Base-by-base conservation (phyloP, 371 early-diverging fungal species). In the Mucor sp. region DNA sequence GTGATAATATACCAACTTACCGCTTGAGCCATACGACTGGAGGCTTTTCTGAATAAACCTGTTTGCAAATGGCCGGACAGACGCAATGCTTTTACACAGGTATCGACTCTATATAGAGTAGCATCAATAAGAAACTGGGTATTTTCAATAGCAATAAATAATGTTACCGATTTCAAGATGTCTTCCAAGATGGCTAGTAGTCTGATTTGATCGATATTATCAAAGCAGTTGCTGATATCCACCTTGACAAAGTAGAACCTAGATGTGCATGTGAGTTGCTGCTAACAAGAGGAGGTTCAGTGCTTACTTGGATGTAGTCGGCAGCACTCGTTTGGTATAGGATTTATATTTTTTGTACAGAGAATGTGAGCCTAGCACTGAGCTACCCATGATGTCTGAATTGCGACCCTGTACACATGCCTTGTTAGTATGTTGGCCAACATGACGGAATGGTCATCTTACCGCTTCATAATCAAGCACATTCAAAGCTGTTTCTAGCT, bases 201-300 rank as follows among this genome's bases (percentile, higher is more conserved):
- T 61, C 79, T 81, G 15, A 70, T 75, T 65, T 93, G 94, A 15
- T 90, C 81, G 57, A 96, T 92, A 4, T 89, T 86, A 65, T 97
- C 97, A 74, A 90, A 97, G 25, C 92, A 90, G 33, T 75, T 76
- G 28, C 76, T 75, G 30, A 96, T 87, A 70, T 97, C 97, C 14
- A 93, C 84, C 67, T 97, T 97, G 60, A 89, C 92, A 75, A 95
- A 89, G 58, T 89, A 97, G 6, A 72, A 72, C n/a, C 66, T 58
- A 62, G 6, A 32, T 3, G 14, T 15, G 9, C 3, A 44, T 7
- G 28, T 65, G 11, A 25, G 11, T 9, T 44, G 55, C 25, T 58
- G 63, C 25, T 19, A 33, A 17, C 41, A 41, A 41, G 17, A 41
- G 15, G 5, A 5, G 6, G 4, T 4, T 41, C 23, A 25, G 5